phyloP scores from a whole-genome alignment of 495 filamentous ascomycete genomes.

The Apodospora peruviana region DNA sequence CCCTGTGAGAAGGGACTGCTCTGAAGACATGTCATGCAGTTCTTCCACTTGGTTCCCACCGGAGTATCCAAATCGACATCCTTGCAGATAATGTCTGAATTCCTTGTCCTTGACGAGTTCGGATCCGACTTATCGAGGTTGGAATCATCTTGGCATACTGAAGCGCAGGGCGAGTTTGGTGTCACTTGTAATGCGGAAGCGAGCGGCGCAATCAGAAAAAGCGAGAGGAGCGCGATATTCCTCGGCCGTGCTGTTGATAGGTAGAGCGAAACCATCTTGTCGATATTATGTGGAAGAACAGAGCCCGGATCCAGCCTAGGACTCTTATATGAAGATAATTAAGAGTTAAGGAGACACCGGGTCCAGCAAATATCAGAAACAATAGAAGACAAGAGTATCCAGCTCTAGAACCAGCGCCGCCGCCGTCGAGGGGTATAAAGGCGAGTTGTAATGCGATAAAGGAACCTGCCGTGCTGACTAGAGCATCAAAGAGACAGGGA shows the following conservation, averaged over 20 bases:
- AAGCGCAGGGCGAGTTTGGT: constrained; percentile 46
- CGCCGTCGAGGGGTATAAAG: background rate
- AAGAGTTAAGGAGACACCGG: constrained; percentile 3
- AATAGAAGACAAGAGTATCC: background rate
- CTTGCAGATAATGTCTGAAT: constrained; percentile 41
- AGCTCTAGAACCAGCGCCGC: background rate
- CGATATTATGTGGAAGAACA: background rate
- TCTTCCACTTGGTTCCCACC: constrained; percentile 39
- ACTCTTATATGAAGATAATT: background rate
- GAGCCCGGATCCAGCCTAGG: constrained; percentile 16
- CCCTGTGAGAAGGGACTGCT: constrained; percentile 39
- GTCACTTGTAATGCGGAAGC: constrained; percentile 40
- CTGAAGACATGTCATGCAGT: constrained; percentile 47
- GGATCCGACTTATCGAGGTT: constrained; percentile 37
- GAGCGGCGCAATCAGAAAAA: constrained; percentile 18
- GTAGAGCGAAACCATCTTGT: constrained; percentile 13
- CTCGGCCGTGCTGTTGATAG: constrained; percentile 1
- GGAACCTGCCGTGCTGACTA: background rate
- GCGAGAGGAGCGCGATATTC: constrained; percentile 13
- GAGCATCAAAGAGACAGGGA: background rate
- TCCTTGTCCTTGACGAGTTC: constrained; percentile 36
- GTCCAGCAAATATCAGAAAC: background rate
- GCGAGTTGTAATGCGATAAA: background rate
- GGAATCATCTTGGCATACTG: constrained; percentile 35
- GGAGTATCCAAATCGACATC: constrained; percentile 32